A percentile compares a stretch with the other conserved stretches of the same genome.
Conservation (phyloP, 257 asterid species). For the Mentha longifolia region DNA sequence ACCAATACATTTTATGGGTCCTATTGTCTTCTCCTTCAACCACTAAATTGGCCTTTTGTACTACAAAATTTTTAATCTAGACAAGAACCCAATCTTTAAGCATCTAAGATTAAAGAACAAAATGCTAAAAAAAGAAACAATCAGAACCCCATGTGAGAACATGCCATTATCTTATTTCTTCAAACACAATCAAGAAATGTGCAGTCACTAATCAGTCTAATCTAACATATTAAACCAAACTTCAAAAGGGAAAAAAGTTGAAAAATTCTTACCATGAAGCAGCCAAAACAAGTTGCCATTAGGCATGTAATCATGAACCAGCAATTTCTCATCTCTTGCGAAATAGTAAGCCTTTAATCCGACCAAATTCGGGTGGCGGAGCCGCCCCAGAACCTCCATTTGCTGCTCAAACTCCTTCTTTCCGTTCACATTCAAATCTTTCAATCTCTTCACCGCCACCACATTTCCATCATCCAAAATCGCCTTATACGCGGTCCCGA, state of each 20-base stretch:
- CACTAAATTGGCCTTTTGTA: conserved; percentile 27
- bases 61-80: conserved; percentile 12
- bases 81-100: conserved; percentile 13
- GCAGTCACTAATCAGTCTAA: background rate
- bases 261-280: conserved; percentile 73
- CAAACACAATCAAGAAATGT: background rate
- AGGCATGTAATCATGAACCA: conserved; percentile 86
- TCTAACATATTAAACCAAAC: background rate
- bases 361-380: conserved; percentile 79
- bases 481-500: conserved; percentile 92
- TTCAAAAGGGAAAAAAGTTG: background rate
- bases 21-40: conserved; percentile 24
- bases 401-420: conserved; percentile 90
- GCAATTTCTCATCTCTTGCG: conserved; percentile 85
- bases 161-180: background rate
- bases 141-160: conserved; percentile 30
- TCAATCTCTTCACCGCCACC: conserved; percentile 90
- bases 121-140: conserved; percentile 16
- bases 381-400: conserved; percentile 84
- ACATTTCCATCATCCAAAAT: conserved; percentile 85
- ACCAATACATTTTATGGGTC: conserved; percentile 14
- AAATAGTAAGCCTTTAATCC: conserved; percentile 82
- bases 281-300: conserved; percentile 93
- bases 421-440: conserved; percentile 65
- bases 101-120: conserved; percentile 22